Base-by-base conservation (phyloP, 2,329 filamentous ascomycete species). In the Colletotrichum aenigma region DNA sequence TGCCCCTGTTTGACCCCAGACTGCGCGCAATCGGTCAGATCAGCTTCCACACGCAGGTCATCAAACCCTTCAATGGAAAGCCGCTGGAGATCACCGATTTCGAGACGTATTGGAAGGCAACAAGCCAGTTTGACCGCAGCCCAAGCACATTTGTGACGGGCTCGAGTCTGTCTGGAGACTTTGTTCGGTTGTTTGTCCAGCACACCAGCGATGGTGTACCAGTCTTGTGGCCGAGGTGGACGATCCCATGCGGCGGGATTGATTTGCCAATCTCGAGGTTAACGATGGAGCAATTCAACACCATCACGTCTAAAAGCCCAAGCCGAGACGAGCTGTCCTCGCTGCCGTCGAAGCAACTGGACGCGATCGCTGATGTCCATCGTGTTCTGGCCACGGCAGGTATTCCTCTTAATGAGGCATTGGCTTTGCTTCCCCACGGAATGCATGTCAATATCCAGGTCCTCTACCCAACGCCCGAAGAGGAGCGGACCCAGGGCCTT, bases 41-140 rank as follows among this genome's bases (percentile, higher is more conserved):
- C 79, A 95, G 93, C 78, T 99, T 99, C 87, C 94, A 95, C 78
- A 98, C 95, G 71, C 96, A 98, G 82, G 95, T 98, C 30, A 97
- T 99, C 83, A 98, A 98, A 81, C 97, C 97, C 0, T 99, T 98
- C 86, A 92, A 93, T 77, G 96, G 97, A 9, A 94, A 96, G 76
- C 96, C 97, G 5, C 88, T 99, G 26, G 97, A 99, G 84, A 98
- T 99, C 76, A 98, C 97, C 2, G 96, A 98, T 81, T 99, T 98
- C 80, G 97, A 98, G 77, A 98, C 97, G 0, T 99, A 99, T 85
- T 99, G 97, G 97, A 99, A 98, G 85, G 96, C 96, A 1, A 99
- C 97, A 2, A 98, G 96, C 81, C 96, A 98, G 79, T 91, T 97
- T 64, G 95, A 98, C 82, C 93, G 95, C 66, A 94, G 96, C 62